These are phyloP conservation scores for Thalassiosira exigua DNA, from an alignment of 352 stramenopile species.

Conservation along the genomic window DNA sequence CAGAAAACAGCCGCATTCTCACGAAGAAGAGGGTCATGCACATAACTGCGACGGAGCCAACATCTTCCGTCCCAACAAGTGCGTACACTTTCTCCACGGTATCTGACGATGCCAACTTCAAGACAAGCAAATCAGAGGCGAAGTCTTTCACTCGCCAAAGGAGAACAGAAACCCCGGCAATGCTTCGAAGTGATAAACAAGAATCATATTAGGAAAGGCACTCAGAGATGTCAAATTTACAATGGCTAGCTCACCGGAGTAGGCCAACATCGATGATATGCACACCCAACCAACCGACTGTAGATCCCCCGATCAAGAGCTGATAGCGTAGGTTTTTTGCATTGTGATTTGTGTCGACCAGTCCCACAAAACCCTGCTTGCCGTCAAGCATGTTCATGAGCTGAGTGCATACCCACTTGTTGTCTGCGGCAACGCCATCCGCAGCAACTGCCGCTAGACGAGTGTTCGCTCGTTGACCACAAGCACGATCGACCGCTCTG, in stretches of 20 bases:
- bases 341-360: slow-evolving; percentile 39
- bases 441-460: slow-evolving; percentile 20
- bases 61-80: neutral
- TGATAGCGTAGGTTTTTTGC: slow-evolving; percentile 22
- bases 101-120: neutral
- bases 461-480: neutral
- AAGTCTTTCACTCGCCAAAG: slow-evolving; percentile 17
- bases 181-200: too few relatives aligned
- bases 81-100: neutral
- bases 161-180: neutral
- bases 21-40: neutral
- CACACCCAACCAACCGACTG: slow-evolving; percentile 5
- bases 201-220: too few relatives aligned
- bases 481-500: neutral
- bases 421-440: slow-evolving; percentile 30
- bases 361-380: neutral
- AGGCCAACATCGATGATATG: slow-evolving; percentile 2
- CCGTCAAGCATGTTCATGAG: neutral
- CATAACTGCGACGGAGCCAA: neutral
- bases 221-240: too few relatives aligned
- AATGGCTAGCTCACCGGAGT: neutral
- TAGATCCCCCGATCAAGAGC: slow-evolving; percentile 15
- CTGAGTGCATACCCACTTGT: slow-evolving; percentile 15
- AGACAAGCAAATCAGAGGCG: neutral
- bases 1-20: neutral